These are phyloP conservation scores for Hura crepitans DNA, from an alignment of 441 rosid species.

Conservation along the genomic window DNA sequence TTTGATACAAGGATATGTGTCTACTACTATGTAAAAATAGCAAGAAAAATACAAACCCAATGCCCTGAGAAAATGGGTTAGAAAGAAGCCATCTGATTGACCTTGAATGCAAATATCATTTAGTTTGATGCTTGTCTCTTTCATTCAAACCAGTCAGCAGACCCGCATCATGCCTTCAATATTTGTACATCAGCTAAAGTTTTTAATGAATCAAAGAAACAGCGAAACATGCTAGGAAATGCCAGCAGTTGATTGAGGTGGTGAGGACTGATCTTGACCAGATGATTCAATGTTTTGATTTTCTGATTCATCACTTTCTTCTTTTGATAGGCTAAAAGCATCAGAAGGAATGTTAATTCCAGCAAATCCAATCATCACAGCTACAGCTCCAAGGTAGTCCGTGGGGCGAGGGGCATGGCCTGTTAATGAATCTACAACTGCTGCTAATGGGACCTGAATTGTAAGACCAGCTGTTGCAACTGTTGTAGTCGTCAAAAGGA, in stretches of 20 bases:
- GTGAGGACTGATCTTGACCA: slow-evolving; percentile 19
- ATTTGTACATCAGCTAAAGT: too few relatives aligned
- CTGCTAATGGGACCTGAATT: slow-evolving; percentile 93
- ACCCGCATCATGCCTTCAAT: too few relatives aligned
- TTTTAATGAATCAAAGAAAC: neutral
- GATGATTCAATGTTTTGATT: slow-evolving; percentile 27
- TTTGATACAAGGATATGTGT: too few relatives aligned
- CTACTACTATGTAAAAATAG: too few relatives aligned
- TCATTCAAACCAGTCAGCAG: too few relatives aligned
- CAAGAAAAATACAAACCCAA: too few relatives aligned
- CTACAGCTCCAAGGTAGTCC: slow-evolving; percentile 73
- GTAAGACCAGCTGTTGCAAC: slow-evolving; percentile 94
- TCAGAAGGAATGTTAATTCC: slow-evolving; percentile 84
- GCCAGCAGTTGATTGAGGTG: slow-evolving; percentile 16
- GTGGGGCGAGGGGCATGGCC: slow-evolving; percentile 67
- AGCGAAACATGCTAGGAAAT: slow-evolving; percentile 18
- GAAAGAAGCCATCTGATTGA: too few relatives aligned
- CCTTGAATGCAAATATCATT: too few relatives aligned
- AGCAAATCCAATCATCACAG: slow-evolving; percentile 83
- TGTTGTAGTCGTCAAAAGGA: slow-evolving; percentile 80
- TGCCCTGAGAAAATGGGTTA: too few relatives aligned
- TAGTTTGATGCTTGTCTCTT: too few relatives aligned
- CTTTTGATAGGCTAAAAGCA: slow-evolving; percentile 40
- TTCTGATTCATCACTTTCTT: slow-evolving; percentile 37
- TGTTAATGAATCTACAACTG: slow-evolving; percentile 60